phyloP scores from a whole-genome alignment of 768 basidiomycete genomes.

The Lyophyllum atratum region DNA sequence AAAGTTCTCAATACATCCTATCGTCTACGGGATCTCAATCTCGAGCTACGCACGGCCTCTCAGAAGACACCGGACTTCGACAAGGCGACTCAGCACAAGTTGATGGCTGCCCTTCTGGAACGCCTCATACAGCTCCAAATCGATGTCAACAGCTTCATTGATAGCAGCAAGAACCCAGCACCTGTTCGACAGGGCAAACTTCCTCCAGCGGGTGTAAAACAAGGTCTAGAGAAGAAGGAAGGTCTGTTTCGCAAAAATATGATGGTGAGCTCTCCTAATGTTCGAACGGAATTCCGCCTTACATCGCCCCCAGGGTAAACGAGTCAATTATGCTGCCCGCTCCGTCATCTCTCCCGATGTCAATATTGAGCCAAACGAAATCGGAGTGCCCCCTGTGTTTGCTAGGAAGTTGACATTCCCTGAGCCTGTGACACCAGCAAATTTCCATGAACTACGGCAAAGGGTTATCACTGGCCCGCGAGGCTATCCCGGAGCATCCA shows the following conservation, averaged over 20 bases:
- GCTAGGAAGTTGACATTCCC: constrained; percentile 96
- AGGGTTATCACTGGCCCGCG: constrained; percentile 90
- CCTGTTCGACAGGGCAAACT: constrained; percentile 85
- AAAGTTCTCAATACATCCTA: constrained; percentile 81
- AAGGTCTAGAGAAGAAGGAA: constrained; percentile 97
- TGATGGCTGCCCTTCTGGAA: constrained; percentile 75
- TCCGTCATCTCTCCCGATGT: constrained; percentile 99
- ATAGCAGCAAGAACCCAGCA: constrained; percentile 92
- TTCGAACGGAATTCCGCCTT: neutral
- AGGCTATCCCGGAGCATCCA: constrained; percentile 88
- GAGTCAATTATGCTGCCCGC: constrained; percentile 98
- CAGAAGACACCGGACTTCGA: constrained; percentile 58
- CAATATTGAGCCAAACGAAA: constrained; percentile 98
- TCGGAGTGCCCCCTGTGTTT: constrained; percentile 97
- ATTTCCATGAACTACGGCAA: constrained; percentile 85
- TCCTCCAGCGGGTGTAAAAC: constrained; percentile 93
- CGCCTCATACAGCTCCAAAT: constrained; percentile 87
- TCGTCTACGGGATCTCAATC: constrained; percentile 75
- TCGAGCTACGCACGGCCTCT: constrained; percentile 60
- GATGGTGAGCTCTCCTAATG: constrained; percentile 70
- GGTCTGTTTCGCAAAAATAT: constrained; percentile 97
- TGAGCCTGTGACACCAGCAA: constrained; percentile 92
- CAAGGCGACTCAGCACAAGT: constrained; percentile 48
- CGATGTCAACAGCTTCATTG: constrained; percentile 96
- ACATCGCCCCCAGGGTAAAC: constrained; percentile 74